These are phyloP conservation scores for Tulasnella sp. DNA, from an alignment of 768 basidiomycete species.

Conservation along the genomic window DNA sequence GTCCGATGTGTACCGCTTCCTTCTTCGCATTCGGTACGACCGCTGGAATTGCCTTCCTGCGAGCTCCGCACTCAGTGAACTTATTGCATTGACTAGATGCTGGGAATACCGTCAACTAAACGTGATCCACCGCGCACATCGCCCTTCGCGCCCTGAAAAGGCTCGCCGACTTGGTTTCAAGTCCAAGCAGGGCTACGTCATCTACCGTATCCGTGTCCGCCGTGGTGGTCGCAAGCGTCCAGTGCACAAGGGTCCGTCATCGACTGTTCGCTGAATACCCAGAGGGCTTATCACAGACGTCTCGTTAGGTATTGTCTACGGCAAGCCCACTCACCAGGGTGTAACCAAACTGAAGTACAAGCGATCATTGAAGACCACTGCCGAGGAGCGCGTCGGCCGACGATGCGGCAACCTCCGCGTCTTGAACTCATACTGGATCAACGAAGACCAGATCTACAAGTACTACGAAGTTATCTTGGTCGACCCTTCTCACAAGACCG, in stretches of 20 bases:
- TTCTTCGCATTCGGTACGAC: constrained; percentile 88
- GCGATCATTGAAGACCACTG: constrained; percentile 84
- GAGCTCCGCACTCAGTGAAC: background rate
- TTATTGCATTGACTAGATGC: constrained; percentile 53
- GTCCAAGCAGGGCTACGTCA: constrained; percentile 98
- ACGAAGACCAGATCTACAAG: constrained; percentile 98
- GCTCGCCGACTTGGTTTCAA: constrained; percentile 98
- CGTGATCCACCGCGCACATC: constrained; percentile 96
- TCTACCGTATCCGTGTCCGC: constrained; percentile 96
- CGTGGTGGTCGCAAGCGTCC: constrained; percentile 99
- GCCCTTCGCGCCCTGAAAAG: constrained; percentile 98
- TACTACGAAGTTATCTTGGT: constrained; percentile 99
- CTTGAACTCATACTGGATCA: constrained; percentile 98
- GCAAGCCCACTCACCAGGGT: constrained; percentile 99
- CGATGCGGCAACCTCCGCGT: constrained; percentile 96
- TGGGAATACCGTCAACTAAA: constrained; percentile 99
- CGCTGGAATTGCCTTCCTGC: background rate
- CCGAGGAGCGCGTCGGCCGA: constrained; percentile 96
- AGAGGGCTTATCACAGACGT: background rate
- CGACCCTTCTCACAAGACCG: constrained; percentile 91
- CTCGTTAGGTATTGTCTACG: constrained; percentile 82
- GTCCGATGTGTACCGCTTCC: constrained; percentile 94
- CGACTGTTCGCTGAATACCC: background rate
- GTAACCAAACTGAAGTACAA: constrained; percentile 99
- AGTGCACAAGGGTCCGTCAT: constrained; percentile 79